Evolutionary conservation across 2,329 filamentous ascomycete genomes (phyloP).

Genomic region (Xylaria digitata): DNA sequence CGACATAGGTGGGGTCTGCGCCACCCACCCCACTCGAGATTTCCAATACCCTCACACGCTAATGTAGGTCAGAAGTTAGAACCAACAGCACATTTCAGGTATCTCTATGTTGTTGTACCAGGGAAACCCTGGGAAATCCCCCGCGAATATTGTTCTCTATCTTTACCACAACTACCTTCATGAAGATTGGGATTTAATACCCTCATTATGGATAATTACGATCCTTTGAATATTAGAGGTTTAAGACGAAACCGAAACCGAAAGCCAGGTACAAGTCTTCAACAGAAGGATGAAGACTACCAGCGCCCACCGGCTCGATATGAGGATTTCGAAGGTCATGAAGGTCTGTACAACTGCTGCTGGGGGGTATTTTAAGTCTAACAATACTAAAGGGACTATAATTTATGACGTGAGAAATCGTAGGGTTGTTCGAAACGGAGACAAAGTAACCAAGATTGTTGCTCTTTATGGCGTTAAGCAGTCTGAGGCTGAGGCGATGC

Average conservation of each 20-base stretch:
- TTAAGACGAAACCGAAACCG: not conserved
- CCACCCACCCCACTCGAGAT: too few species aligned
- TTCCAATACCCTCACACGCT: not conserved
- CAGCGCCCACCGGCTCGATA: not conserved
- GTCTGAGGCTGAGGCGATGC: constrained; percentile 4
- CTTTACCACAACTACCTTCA: not conserved
- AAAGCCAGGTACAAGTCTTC: not conserved
- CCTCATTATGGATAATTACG: not conserved
- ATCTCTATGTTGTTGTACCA: not conserved
- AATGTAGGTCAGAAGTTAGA: not conserved
- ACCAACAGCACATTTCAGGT: not conserved
- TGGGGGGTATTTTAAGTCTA: not conserved
- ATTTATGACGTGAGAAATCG: not conserved
- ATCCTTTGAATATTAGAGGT: not conserved
- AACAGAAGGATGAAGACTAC: not conserved
- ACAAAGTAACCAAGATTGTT: constrained; percentile 3
- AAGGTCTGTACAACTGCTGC: not conserved
- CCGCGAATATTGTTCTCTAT: not conserved
- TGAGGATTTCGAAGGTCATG: not conserved
- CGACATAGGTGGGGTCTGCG: too few species aligned
- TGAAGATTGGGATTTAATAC: not conserved
- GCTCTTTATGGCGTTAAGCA: not conserved
- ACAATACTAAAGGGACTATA: not conserved
- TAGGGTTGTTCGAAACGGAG: constrained; percentile 2
- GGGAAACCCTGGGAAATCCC: not conserved